Percentiles rank a stretch among this genome's conserved stretches.
Evolutionary conservation across 371 early-diverging fungal genomes (phyloP).

Genomic region (Mucor velutinosus): DNA sequence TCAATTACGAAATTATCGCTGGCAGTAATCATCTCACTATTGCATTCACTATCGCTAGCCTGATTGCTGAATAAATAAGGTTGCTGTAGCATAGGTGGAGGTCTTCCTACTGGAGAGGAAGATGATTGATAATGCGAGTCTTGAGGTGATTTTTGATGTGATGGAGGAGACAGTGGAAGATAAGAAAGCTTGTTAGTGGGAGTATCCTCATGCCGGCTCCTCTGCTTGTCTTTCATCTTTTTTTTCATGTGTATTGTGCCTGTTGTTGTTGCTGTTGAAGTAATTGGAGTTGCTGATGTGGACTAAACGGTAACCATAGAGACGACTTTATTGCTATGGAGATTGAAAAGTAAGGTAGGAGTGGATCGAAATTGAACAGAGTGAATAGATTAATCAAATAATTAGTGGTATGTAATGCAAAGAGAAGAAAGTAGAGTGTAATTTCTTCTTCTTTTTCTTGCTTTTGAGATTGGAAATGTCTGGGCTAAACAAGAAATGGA

Average conservation of each 20-base stretch:
- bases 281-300: background rate
- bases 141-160: constrained; percentile 61
- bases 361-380: background rate
- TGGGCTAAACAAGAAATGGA: background rate
- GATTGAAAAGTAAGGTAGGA: background rate
- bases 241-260: constrained; percentile 2
- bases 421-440: background rate
- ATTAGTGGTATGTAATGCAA: background rate
- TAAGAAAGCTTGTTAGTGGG: background rate
- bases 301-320: constrained; percentile 7
- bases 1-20: constrained; percentile 1
- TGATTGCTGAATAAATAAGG: background rate
- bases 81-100: constrained; percentile 4
- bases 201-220: background rate
- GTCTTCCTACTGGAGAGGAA: constrained; percentile 16
- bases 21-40: background rate
- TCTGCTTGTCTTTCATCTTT: constrained; percentile 9
- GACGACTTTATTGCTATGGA: constrained; percentile 2
- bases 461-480: background rate
- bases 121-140: constrained; percentile 28
- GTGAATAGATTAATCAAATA: background rate
- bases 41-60: background rate
- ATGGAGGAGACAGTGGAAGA: constrained; percentile 13
- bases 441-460: background rate
- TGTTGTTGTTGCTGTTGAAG: constrained; percentile 1